Base-by-base conservation (phyloP, 495 filamentous ascomycete genomes). In the Astrothelium subdiscretum region DNA sequence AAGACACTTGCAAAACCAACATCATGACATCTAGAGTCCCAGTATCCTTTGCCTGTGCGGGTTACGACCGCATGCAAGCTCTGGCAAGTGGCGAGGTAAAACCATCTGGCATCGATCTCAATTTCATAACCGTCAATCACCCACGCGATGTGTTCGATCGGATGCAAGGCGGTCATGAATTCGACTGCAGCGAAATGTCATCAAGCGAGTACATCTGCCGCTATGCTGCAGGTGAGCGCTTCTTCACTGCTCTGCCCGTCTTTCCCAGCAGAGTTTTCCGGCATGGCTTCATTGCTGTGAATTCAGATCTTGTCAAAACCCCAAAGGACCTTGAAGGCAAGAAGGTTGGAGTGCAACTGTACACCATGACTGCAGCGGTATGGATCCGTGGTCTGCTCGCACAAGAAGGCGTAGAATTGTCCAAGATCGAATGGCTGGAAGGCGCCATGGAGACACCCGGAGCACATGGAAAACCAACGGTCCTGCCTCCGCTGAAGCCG, bases 291-390 rank as follows among this genome's bases (percentile, higher is more conserved):
- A 76, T 78, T 52, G 67, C 48, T 54, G 65, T 78, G 40, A 78
- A 78, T 64, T 68, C 57, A 20, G 48, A 67, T 59, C 67, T 43
- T 15, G 63, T 78, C 54, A 70, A 70, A 57, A 63, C 66, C 24
- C 72, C 73, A 15, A 59, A 59, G 29, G 75, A 78, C 64, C 59
- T 78, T n/a, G 72, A 74, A 48, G 74, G 73, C 3, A 75, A 76
- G 63, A 68, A 62, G 31, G 70, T 77, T 22, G 74, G 75, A 20
- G 71, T 77, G 0, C 75, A 72, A 64, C 32, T 72, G 22, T 77
- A 77, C 65, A 74, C 71, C 32, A 75, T 78, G 75, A 78, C 75
- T 0, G 75, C 73, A 6, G 75, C 72, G 1, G 75, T 78, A 0
- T 78, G 72, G 70, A 69, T 72, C 15, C 65, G 75, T 3, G 69